A percentile compares a stretch with the other conserved stretches of the same genome.
These are phyloP conservation scores for Apiospora aurea DNA, from an alignment of 2,329 filamentous ascomycete species.

Conservation along the genomic window DNA sequence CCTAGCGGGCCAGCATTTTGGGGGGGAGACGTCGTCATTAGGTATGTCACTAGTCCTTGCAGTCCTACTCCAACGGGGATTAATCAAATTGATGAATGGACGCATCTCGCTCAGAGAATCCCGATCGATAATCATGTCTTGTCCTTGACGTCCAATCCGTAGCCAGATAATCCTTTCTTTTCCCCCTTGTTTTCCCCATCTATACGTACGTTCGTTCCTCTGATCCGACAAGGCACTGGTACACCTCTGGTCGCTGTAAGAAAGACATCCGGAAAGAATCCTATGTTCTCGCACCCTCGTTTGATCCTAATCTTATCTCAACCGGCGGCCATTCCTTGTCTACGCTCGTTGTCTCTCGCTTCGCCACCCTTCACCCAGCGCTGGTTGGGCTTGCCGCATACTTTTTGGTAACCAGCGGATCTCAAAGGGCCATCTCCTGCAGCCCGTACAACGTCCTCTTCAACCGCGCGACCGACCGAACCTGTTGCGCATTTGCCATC, in stretches of 20 bases:
- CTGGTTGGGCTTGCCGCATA: neutral
- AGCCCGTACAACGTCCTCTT: neutral
- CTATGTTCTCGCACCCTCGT: neutral
- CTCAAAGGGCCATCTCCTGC: neutral
- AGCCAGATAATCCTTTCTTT: neutral
- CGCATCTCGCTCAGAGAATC: slow-evolving; percentile 19
- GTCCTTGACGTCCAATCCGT: slow-evolving; percentile 11
- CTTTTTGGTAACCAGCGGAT: neutral
- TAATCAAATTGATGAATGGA: slow-evolving; percentile 11
- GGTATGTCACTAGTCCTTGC: slow-evolving; percentile 6
- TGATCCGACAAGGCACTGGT: neutral
- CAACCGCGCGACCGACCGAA: neutral
- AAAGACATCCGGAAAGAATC: neutral
- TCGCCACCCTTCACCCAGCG: neutral
- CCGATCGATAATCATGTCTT: slow-evolving; percentile 20
- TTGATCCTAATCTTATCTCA: slow-evolving; percentile 12
- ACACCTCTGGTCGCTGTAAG: neutral
- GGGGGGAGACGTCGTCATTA: neutral
- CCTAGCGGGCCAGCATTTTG: neutral
- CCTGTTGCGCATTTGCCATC: neutral
- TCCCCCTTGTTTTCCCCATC: neutral
- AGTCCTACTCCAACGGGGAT: slow-evolving; percentile 5
- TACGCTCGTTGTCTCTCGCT: neutral
- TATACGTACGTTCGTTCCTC: slow-evolving; percentile 6
- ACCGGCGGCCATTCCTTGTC: slow-evolving; percentile 1